These are phyloP conservation scores for Exobasidium cylindrosporum DNA, from an alignment of 1,284 basidiomycete genomes.

Conservation along the genomic window DNA sequence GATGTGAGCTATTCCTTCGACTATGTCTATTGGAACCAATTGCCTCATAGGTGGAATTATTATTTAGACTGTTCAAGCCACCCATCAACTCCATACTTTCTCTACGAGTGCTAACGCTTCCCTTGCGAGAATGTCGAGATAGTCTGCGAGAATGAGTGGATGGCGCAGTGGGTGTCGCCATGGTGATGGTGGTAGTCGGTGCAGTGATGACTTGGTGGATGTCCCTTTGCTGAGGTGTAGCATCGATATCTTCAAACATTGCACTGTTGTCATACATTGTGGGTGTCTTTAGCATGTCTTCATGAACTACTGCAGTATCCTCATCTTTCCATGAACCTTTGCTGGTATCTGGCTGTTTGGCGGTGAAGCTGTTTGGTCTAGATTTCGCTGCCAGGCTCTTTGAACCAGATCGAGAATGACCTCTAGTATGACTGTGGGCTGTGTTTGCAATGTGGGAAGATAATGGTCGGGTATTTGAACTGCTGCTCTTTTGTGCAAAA, in stretches of 20 bases:
- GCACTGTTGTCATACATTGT: constrained; percentile 8
- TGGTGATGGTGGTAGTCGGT: not conserved
- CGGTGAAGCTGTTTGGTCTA: constrained; percentile 8
- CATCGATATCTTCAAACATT: not conserved
- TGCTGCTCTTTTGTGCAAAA: not conserved
- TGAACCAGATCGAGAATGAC: constrained; percentile 10
- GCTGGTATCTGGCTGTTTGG: not conserved
- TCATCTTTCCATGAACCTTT: not conserved
- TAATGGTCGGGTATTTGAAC: not conserved
- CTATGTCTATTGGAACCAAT: constrained; percentile 28
- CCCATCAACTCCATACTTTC: constrained; percentile 52
- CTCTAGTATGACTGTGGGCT: constrained; percentile 4
- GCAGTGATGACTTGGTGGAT: not conserved
- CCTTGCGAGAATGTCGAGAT: constrained; percentile 39
- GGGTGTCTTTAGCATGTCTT: constrained; percentile 8
- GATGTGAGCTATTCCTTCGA: constrained; percentile 24
- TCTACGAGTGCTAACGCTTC: constrained; percentile 39
- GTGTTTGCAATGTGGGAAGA: constrained; percentile 9
- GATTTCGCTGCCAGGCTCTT: constrained; percentile 9
- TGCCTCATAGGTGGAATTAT: constrained; percentile 14
- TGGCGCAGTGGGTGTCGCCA: constrained; percentile 9
- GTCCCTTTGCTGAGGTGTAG: not conserved
- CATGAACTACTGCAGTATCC: not conserved
- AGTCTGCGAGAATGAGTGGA: constrained; percentile 24
- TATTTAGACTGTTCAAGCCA: constrained; percentile 25